Percentiles rank a stretch among this genome's conserved stretches.
Conservation (phyloP, 768 basidiomycete species). For the Heimioporus sp. region DNA sequence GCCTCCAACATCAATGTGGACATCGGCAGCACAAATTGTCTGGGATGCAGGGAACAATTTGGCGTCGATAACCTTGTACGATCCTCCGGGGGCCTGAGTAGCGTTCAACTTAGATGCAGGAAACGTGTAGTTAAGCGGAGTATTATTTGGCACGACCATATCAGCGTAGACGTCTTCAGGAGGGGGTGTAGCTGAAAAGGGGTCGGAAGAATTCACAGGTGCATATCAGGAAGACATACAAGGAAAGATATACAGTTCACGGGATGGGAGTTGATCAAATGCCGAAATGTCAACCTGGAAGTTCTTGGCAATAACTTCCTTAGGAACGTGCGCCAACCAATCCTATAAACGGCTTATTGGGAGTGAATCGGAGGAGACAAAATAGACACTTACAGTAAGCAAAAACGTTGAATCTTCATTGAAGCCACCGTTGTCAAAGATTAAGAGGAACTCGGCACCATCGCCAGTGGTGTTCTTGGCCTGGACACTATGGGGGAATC, state of each 20-base stretch:
- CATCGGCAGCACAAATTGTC: conserved; percentile 56
- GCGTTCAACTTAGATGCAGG: conserved; percentile 46
- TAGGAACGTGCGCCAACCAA: conserved; percentile 64
- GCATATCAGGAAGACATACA: conserved; percentile 19
- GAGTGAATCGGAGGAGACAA: not conserved
- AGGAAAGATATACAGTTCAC: conserved; percentile 57
- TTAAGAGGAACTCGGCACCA: conserved; percentile 53
- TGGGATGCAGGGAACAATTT: conserved; percentile 50
- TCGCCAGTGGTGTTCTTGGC: conserved; percentile 45
- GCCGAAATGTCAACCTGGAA: conserved; percentile 47
- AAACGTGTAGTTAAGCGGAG: conserved; percentile 53
- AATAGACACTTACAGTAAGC: conserved; percentile 21
- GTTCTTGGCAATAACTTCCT: conserved; percentile 61
- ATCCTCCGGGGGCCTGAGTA: conserved; percentile 49
- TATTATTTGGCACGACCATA: conserved; percentile 48
- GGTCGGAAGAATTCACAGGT: not conserved
- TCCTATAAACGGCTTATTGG: conserved; percentile 38
- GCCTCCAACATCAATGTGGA: conserved; percentile 56
- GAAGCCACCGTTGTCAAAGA: conserved; percentile 43
- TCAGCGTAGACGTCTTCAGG: conserved; percentile 39
- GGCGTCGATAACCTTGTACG: conserved; percentile 59
- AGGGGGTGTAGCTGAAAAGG: conserved; percentile 39
- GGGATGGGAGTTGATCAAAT: conserved; percentile 54
- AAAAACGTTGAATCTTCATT: conserved; percentile 60
- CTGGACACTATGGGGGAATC: conserved; percentile 54